phyloP scores from a whole-genome alignment of 108 stramenopile species.

The Stephanodiscus minutulus region DNA sequence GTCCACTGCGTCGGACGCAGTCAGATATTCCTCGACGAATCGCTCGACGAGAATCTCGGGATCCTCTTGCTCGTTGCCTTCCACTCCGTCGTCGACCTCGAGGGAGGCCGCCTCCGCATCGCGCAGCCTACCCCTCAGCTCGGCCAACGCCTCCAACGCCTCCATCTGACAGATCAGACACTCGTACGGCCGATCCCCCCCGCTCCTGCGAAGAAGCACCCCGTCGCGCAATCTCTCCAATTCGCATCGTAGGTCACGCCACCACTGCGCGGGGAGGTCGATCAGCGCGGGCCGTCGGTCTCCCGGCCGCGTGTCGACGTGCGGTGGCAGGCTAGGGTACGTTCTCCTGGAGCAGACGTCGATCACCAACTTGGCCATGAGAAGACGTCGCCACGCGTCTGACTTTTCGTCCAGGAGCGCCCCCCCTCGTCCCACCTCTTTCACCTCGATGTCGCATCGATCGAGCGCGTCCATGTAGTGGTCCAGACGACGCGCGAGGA shows the following conservation, averaged over 20 bases:
- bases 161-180: conserved; percentile 23
- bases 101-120: background rate
- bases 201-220: too few species aligned
- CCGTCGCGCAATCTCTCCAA: conserved; percentile 4
- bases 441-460: background rate
- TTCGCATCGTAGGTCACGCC: conserved; percentile 9
- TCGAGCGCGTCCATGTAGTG: conserved; percentile 11
- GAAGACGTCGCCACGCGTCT: conserved; percentile 15
- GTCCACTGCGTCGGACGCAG: background rate
- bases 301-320: background rate
- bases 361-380: conserved; percentile 26
- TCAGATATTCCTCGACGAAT: background rate
- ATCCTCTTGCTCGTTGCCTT: too few species aligned
- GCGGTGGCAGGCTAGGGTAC: too few species aligned
- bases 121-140: conserved; percentile 15
- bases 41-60: background rate
- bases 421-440: background rate
- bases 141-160: conserved; percentile 27
- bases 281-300: conserved; percentile 5
- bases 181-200: background rate
- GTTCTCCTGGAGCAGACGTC: conserved; percentile 17
- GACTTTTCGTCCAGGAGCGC: conserved; percentile 9
- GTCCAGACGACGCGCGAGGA: conserved; percentile 18
- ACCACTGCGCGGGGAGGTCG: conserved; percentile 13
- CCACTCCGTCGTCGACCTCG: background rate